phyloP scores from a whole-genome alignment of 352 stramenopile species.

The Lagenidium sp. region DNA sequence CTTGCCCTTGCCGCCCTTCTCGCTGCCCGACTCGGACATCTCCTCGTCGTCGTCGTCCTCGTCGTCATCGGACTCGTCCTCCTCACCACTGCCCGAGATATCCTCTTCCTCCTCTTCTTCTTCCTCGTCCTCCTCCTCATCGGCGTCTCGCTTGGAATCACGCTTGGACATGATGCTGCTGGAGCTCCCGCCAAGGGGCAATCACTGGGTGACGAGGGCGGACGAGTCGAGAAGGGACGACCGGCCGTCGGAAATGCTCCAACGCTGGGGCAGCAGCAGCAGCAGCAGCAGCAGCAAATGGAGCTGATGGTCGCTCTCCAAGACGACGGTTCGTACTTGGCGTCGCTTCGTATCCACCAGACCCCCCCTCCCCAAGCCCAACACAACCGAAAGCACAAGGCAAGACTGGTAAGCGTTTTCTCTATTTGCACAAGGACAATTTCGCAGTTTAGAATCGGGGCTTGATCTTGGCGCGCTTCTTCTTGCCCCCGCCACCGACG shows the following conservation, averaged over 20 bases:
- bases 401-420: not conserved
- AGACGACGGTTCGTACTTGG: not conserved
- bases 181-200: not conserved
- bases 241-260: too few species aligned
- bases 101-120: constrained; percentile 37
- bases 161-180: constrained; percentile 37
- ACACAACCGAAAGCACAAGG: not conserved
- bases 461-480: constrained; percentile 26
- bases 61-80: constrained; percentile 38
- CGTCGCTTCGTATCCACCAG: not conserved
- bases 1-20: constrained; percentile 18
- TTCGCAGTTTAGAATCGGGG: constrained; percentile 8
- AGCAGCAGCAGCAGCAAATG: too few species aligned
- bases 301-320: not conserved
- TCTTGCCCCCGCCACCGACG: constrained; percentile 32
- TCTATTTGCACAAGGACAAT: not conserved
- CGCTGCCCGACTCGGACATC: constrained; percentile 56
- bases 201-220: too few species aligned
- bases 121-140: constrained; percentile 29
- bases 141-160: constrained; percentile 31
- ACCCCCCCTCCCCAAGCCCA: not conserved
- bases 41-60: constrained; percentile 56
- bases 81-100: constrained; percentile 31
- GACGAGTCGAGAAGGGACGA: too few species aligned
- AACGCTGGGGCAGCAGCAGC: too few species aligned